Base-by-base conservation (phyloP, 2,329 filamentous ascomycete genomes). In the Aspergillus novofumigatus region DNA sequence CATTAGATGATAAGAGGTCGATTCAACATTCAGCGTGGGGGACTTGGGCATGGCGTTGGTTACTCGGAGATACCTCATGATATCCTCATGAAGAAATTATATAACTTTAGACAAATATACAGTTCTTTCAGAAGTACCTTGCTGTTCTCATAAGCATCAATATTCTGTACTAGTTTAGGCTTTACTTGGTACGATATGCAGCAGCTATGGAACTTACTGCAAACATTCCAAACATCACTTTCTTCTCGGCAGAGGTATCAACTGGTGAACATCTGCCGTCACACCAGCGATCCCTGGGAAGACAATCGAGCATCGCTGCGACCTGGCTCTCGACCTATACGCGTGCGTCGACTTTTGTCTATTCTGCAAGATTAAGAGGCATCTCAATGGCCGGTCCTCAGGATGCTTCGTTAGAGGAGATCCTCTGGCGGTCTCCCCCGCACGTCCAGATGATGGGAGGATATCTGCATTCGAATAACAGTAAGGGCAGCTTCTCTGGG, bases 391-490 rank as follows among this genome's bases (percentile, higher is more conserved):
- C 72, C 41, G 63, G 55, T 50, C 55, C 60, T 20, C 72, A 73
- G 61, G 73, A 74, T 62, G 62, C 69, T 51, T 64, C 72, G 48
- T 64, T 78, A 65, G 75, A 77, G 67, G 75, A 78, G 61, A 77
- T 77, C 59, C 70, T 77, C 54, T 78, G 75, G 75, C 72, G 75
- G 58, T 77, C 75, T 56, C 75, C 75, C 49, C 73, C 74, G 53
- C 75, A 77, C 61, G 71, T 77, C 54, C 73, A 77, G 61, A 75
- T 75, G 73, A 77, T 77, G 75, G 75, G 75, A 53, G 75, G 75
- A 49, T 77, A 67, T 59, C 67, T 77, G 35, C 75, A 77, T 66
- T 77, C 75, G 54, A 77, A 77, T 58, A 77, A 77, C 60, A 75
- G 75, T 77, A 66, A 53, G 72, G 51, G 52, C 45, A 49, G 17